A percentile compares a stretch with the other conserved stretches of the same genome.
Evolutionary conservation across 208 protist genomes (phyloP).

Genomic region (Leishmania turanica): DNA sequence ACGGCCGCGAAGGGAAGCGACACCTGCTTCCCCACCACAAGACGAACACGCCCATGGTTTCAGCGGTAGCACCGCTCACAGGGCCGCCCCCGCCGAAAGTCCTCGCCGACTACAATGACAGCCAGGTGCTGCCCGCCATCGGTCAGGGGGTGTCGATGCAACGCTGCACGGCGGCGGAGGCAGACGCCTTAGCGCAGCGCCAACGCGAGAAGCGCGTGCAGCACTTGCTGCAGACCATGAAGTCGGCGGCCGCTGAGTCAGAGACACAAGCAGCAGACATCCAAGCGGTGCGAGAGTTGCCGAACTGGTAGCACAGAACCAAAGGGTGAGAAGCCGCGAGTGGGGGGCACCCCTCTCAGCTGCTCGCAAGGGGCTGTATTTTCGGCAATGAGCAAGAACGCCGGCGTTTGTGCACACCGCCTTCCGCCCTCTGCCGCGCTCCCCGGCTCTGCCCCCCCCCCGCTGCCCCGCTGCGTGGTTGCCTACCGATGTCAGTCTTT

Average conservation of each 20-base stretch:
- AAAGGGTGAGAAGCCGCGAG: neutral
- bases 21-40: conserved; percentile 4
- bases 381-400: neutral
- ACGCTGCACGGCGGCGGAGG: conserved; percentile 24
- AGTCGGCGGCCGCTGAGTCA: neutral
- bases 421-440: neutral
- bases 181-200: conserved; percentile 17
- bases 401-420: neutral
- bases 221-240: neutral
- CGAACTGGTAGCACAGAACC: conserved; percentile 33
- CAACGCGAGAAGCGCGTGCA: conserved; percentile 26
- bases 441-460: neutral
- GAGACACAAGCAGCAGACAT: conserved; percentile 34
- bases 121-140: conserved; percentile 7
- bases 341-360: neutral
- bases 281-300: conserved; percentile 42
- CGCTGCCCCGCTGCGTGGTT: neutral
- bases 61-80: conserved; percentile 2
- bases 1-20: neutral
- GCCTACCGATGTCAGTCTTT: neutral
- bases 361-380: neutral
- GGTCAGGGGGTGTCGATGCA: conserved; percentile 6
- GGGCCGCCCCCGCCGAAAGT: neutral
- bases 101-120: conserved; percentile 20
- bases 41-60: neutral